Evolutionary conservation across 202 grass and related monocot species (phyloP), one percentile per base, ranked within the genome.

Genomic region (Dendrocalamus latiflorus): DNA sequence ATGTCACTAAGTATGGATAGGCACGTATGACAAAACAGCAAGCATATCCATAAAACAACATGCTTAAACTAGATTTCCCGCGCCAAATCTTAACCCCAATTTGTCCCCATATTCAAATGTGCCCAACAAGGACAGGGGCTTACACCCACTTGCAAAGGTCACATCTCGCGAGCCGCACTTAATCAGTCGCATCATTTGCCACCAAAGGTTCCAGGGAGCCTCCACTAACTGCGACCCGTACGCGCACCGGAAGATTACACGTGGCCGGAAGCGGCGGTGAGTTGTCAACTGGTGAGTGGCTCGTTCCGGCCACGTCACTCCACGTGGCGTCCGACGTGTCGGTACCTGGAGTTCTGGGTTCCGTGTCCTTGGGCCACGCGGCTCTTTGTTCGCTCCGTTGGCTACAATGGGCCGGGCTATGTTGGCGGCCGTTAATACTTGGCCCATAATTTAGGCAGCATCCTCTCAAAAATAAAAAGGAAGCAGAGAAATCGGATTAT

Each of bases 271-370:
- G 17, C 59, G 78, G 24, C 4, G 37, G n/a, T 90, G 91, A 79
- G 53, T 88, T 97, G 91, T 97, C 94, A 87, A 78, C 57, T 24
- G 3, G 9, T 5, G 6, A 66, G 34, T 91, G 84, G 91, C 7
- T 70, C 9, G n/a, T 24, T 0, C 6, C 12, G 17, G 43, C 48
- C 36, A 70, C 26, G 1, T 26, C n/a, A 6, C 13, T 43, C 65
- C 44, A 81, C 43, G 8, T 62, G 44, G 69, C 65, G n/a, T 69
- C 53, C 68, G 20, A 80, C 51, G 60, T 91, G 82, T 91, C 85
- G 72, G 6, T 65, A 10, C 36, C 73, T 18, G 65, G 78, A 64
- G 45, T 30, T 18, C 75, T 37, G 26, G 57, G 30, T 18, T 68
- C 22, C 21, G 1, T 0, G 16, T 30, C 63, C 3, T 3, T 39